These are phyloP conservation scores for Daldinia eschscholtzii DNA, from an alignment of 2,329 filamentous ascomycete genomes.

Conservation along the genomic window DNA sequence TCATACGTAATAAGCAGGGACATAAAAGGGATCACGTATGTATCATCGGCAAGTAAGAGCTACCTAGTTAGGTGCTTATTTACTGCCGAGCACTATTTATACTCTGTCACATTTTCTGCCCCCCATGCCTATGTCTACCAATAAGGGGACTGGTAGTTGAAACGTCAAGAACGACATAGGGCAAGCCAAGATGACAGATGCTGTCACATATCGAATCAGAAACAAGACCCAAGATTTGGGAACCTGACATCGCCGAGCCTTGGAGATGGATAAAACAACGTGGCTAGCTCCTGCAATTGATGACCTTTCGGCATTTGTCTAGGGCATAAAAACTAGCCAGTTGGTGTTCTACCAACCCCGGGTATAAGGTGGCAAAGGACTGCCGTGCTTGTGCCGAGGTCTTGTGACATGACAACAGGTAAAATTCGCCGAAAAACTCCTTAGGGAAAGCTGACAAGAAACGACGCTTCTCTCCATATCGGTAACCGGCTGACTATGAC, in stretches of 20 bases:
- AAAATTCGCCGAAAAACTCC: conserved; percentile 11
- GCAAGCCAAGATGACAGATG: neutral
- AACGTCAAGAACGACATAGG: neutral
- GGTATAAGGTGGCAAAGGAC: conserved; percentile 10
- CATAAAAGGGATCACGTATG: neutral
- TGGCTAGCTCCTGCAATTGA: neutral
- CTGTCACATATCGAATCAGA: neutral
- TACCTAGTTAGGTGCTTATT: neutral
- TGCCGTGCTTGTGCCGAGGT: conserved; percentile 10
- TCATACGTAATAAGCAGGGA: neutral
- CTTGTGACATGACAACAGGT: conserved; percentile 10
- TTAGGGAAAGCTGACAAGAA: conserved; percentile 6
- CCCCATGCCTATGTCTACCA: neutral
- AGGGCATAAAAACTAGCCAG: neutral
- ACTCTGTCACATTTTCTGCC: neutral
- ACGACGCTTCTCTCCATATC: neutral
- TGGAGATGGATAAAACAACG: conserved; percentile 3
- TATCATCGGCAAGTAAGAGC: neutral
- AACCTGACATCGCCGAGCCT: neutral
- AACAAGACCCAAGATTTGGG: neutral
- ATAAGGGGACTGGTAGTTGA: neutral
- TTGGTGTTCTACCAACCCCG: conserved; percentile 2
- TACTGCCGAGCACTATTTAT: neutral
- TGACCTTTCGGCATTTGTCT: conserved; percentile 4
- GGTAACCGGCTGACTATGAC: conserved; percentile 2